phyloP scores from a whole-genome alignment of 306 rosid genomes.

The Benincasa hispida region DNA sequence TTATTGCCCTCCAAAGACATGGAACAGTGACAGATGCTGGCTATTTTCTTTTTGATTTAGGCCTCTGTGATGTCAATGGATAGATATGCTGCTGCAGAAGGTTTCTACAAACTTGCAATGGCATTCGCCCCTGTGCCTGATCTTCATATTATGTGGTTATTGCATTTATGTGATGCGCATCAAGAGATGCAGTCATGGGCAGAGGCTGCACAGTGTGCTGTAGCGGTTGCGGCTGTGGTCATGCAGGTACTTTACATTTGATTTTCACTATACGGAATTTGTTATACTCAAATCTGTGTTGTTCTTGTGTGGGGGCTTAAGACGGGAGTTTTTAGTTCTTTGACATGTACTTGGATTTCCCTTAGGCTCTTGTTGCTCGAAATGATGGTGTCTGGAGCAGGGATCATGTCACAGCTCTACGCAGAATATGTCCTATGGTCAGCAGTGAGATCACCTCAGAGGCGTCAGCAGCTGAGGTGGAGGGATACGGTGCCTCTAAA shows the following conservation, averaged over 20 bases:
- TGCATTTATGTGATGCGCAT: constrained; percentile 95
- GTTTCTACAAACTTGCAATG: constrained; percentile 88
- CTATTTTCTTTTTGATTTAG: constrained; percentile 27
- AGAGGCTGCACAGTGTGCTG: constrained; percentile 99
- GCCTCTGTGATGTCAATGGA: constrained; percentile 83
- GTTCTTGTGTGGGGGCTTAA: background rate
- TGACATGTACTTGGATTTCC: constrained; percentile 1
- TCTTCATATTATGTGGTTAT: constrained; percentile 99
- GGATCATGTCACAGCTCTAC: constrained; percentile 81
- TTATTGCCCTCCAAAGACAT: background rate
- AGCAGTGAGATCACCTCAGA: constrained; percentile 92
- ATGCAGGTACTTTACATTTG: constrained; percentile 56
- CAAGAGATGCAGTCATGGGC: constrained; percentile 99
- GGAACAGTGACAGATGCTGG: background rate
- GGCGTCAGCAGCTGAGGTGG: constrained; percentile 96
- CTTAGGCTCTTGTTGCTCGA: constrained; percentile 92
- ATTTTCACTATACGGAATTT: background rate
- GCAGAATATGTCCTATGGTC: constrained; percentile 95
- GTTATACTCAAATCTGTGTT: background rate
- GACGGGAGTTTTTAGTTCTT: background rate
- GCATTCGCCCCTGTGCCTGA: constrained; percentile 99
- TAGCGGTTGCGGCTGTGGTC: constrained; percentile 95
- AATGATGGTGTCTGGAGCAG: constrained; percentile 98
- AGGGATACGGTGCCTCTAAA: constrained; percentile 97
- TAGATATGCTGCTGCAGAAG: constrained; percentile 90